These are phyloP conservation scores for Fusarium graminum DNA, from an alignment of 2,329 filamentous ascomycete species.

Conservation along the genomic window DNA sequence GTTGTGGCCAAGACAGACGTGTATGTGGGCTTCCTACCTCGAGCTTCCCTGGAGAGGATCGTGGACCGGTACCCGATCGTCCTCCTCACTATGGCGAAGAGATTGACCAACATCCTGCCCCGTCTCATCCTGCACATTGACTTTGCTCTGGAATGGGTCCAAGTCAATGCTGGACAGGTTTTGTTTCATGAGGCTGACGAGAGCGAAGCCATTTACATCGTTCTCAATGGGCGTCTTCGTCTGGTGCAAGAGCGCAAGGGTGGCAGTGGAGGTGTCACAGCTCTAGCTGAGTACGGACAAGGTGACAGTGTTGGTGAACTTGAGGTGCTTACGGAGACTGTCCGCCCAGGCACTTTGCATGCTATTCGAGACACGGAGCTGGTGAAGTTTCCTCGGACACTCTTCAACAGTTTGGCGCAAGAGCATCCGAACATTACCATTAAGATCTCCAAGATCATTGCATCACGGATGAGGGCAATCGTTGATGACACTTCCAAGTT, in stretches of 20 bases:
- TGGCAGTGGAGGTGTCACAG: slow-evolving; percentile 85
- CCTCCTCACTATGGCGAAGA: slow-evolving; percentile 94
- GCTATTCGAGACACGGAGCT: slow-evolving; percentile 97
- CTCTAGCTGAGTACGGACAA: slow-evolving; percentile 93
- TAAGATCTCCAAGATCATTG: slow-evolving; percentile 98
- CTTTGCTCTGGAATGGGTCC: slow-evolving; percentile 98
- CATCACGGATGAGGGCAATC: slow-evolving; percentile 89
- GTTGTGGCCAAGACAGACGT: slow-evolving; percentile 98
- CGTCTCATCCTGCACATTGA: slow-evolving; percentile 95
- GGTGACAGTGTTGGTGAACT: slow-evolving; percentile 98
- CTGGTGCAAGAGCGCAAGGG: slow-evolving; percentile 85
- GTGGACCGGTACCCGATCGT: slow-evolving; percentile 94
- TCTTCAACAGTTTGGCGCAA: slow-evolving; percentile 97
- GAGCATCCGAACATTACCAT: slow-evolving; percentile 99
- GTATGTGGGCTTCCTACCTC: slow-evolving; percentile 94
- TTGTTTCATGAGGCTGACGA: slow-evolving; percentile 95
- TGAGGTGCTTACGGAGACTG: slow-evolving; percentile 95
- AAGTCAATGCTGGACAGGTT: slow-evolving; percentile 94
- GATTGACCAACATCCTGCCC: slow-evolving; percentile 89
- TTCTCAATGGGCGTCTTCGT: slow-evolving; percentile 90
- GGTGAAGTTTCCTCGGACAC: slow-evolving; percentile 92
- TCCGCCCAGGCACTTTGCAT: slow-evolving; percentile 89
- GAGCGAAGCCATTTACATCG: slow-evolving; percentile 98
- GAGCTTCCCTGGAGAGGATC: slow-evolving; percentile 87
- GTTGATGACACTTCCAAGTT: slow-evolving; percentile 83